Base-by-base conservation (phyloP, 169 alveolate genomes). In the Plasmodium billcollinsi region DNA sequence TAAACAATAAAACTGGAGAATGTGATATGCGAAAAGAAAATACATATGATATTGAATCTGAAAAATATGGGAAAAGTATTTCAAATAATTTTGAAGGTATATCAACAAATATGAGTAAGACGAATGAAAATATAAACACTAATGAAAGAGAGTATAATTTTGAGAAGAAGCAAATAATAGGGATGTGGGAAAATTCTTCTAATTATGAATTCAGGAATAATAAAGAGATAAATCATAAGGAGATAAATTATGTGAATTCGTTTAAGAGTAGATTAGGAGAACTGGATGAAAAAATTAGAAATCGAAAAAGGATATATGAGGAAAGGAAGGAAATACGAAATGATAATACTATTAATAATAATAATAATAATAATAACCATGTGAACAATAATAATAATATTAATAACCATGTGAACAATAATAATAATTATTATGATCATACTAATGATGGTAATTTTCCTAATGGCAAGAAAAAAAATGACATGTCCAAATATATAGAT, bases 401-500 rank as follows among this genome's bases (percentile, higher is more conserved):
- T 39, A 39, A 5, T 39, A 39, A 6, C 9, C 0, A 39, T 2
- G 6, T 29, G 4, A 6, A 29, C 43, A 39, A 39, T 39, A 39
- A 39, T 39, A 39, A 39, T 39, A 39, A 39, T 39, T 39, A 39
- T 6, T 39, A 39, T 39, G 47, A 39, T 39, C 47, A 6, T 39
- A 39, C 9, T 5, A 39, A 39, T 39, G 47, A 39, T 39, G 47
- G 47, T 11, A 39, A 39, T 39, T 26, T 4, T 8, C 61, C 52
- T 47, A 73, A 58, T 15, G 29, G 21, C 9, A 56, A 29, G 11
- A 54, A 70, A 56, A 67, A 83, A 2, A 54, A 39, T 15, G 24
- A 8, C 29, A 14, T 83, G 24, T 49, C 85, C 20, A 83, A 83
- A 69, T 83, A 83, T 50, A 67, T 39, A 72, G 73, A 83, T 83